Evolutionary conservation across 129 eudicot genomes (phyloP).

Genomic region (Flaveria ramosissima): DNA sequence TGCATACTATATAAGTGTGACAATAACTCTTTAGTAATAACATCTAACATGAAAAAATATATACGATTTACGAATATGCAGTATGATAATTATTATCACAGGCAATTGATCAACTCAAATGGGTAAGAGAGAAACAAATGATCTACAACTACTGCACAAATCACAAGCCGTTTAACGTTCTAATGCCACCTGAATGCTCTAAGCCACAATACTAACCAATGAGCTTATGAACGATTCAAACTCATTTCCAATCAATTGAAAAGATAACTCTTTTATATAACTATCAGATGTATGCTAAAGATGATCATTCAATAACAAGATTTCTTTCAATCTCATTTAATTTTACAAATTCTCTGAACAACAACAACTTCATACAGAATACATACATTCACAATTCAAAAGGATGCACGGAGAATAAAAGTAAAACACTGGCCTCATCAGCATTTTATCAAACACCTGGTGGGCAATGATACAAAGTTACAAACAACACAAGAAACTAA

Average conservation of each 20-base stretch:
- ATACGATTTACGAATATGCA: not conserved
- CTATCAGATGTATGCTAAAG: not conserved
- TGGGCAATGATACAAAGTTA: not conserved
- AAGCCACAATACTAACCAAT: constrained; percentile 40
- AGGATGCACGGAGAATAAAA: not conserved
- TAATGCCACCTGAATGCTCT: constrained; percentile 55
- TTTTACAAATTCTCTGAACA: not conserved
- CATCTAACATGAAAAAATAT: not conserved
- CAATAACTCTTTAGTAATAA: not conserved
- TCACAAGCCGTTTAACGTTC: constrained; percentile 41
- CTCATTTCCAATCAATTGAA: too few relatives aligned
- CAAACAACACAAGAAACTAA: not conserved
- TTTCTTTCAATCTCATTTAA: not conserved
- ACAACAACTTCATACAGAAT: not conserved
- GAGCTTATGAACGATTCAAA: too few relatives aligned
- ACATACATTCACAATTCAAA: not conserved
- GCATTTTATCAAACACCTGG: constrained; percentile 26
- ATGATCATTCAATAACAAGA: not conserved
- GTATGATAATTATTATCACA: constrained; percentile 11
- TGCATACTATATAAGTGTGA: constrained; percentile 53
- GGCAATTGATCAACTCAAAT: constrained; percentile 47
- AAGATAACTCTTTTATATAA: too few relatives aligned
- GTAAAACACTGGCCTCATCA: not conserved
- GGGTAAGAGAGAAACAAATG: constrained; percentile 50
- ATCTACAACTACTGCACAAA: constrained; percentile 63